Base-by-base conservation (phyloP, 202 grass and related monocot genomes). In the Sporobolus alterniflorus region DNA sequence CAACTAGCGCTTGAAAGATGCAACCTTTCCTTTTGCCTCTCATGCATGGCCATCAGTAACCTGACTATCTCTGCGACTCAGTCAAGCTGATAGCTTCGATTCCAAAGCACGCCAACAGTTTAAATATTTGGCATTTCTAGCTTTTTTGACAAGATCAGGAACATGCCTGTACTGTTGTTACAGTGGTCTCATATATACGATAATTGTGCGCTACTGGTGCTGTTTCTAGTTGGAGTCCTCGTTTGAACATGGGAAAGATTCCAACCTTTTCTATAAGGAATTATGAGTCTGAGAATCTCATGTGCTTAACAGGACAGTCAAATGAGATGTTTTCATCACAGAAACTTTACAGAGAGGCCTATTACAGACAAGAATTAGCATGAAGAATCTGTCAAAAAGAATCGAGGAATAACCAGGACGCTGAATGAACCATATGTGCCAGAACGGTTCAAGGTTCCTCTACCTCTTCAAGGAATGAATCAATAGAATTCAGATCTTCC, bases 81-180 rank as follows among this genome's bases (percentile, higher is more conserved):
- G 80, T 90, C 84, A 83, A 83, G 80, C 57, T 75, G 79, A 75
- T 90, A 43, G 79, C n/a, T 83, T 82, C 49, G 61, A 51, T 20
- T 48, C 77, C 17, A 69, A 14, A 71, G 55, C 66, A 64, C 71
- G 54, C 42, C 78, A 21, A 65, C 44, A 50, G 68, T 83, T 86
- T 83, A 86, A 90, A 86, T 63, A 29, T 75, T 84, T 87, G 80
- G 69, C 54, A 21, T 80, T 75, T 79, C 61, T 86, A 70, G 40
- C 72, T 88, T 91, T 87, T 91, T 91, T 82, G 89, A 88, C 82
- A 47, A 29, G 67, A 82, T 76, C 40, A 71, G 29, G 34, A 88
- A 91, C 72, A 77, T 82, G 73, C 29, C 29, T 67, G 28, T 49
- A 22, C 44, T 75, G 34, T 12, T 74, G 20, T 62, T 48, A 51